Conservation (phyloP, 1,139 yeast species). For the Hyphopichia buzzinii region DNA sequence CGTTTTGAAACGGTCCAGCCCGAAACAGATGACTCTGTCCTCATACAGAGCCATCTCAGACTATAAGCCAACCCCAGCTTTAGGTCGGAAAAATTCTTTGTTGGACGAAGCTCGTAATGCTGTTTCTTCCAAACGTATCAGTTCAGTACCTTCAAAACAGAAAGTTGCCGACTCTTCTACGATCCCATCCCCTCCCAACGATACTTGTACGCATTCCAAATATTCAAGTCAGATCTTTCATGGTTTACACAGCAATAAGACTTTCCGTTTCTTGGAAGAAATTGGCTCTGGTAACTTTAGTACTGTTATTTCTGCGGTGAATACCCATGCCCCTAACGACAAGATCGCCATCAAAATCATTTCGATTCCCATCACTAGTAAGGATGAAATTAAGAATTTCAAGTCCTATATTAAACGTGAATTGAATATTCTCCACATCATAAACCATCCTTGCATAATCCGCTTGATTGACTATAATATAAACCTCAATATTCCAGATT, state of each 20-base stretch:
- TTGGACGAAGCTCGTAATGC: constrained; percentile 8
- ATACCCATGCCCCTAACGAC: constrained; percentile 11
- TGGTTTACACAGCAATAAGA: constrained; percentile 12
- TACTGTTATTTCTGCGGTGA: constrained; percentile 47
- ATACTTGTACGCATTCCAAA: constrained; percentile 5
- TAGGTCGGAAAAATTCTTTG: constrained; percentile 20
- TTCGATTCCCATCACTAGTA: constrained; percentile 28
- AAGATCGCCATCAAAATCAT: constrained; percentile 45
- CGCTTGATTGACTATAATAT: constrained; percentile 34
- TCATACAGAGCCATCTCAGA: constrained; percentile 30
- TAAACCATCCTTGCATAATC: constrained; percentile 43
- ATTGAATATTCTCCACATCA: constrained; percentile 55
- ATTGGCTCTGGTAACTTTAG: constrained; percentile 64
- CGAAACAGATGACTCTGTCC: background rate
- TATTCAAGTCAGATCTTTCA: constrained; percentile 11
- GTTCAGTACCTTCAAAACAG: constrained; percentile 13
- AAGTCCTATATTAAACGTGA: constrained; percentile 77
- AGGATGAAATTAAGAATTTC: constrained; percentile 35
- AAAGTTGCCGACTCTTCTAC: constrained; percentile 6
- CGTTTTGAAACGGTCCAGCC: constrained; percentile 1
- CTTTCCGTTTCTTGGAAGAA: constrained; percentile 23
- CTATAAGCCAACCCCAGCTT: constrained; percentile 25
- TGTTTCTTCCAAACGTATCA: constrained; percentile 15
- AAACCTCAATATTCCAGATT: constrained; percentile 17
- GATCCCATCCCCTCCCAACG: constrained; percentile 3